Conservation (phyloP, 2,329 filamentous ascomycete genomes). For the Colletotrichum lupini region DNA sequence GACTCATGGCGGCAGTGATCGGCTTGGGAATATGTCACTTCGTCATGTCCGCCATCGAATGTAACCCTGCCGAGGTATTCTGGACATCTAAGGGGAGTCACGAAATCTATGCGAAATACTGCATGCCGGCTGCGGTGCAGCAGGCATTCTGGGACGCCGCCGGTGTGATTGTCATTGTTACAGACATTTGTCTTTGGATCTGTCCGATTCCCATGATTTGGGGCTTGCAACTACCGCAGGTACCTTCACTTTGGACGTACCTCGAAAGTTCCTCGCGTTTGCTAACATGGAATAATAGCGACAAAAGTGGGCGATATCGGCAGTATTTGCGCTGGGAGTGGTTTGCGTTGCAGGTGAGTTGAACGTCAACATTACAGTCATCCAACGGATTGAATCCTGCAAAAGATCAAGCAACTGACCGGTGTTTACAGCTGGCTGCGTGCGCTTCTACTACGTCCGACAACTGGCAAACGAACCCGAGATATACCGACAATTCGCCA, state of each 20-base stretch:
- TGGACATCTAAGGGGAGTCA: conserved; percentile 13
- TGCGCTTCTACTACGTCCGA: conserved; percentile 20
- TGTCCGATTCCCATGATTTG: conserved; percentile 24
- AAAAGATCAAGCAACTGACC: neutral
- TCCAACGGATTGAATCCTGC: no score
- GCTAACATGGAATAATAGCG: neutral
- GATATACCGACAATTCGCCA: conserved; percentile 15
- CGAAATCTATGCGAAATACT: neutral
- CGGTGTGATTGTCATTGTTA: conserved; percentile 9
- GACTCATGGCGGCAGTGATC: neutral
- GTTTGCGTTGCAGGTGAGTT: conserved; percentile 11
- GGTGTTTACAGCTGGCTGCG: neutral
- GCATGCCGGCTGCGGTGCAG: neutral
- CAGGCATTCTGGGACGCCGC: conserved; percentile 16
- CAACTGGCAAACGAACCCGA: conserved; percentile 5
- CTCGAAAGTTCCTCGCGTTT: no score
- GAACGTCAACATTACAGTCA: neutral
- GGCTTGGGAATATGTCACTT: neutral
- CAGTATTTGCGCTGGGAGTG: conserved; percentile 5
- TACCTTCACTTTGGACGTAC: neutral
- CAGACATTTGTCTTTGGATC: conserved; percentile 14
- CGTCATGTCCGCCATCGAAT: conserved; percentile 7
- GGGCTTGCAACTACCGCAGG: conserved; percentile 1
- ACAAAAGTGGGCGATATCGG: conserved; percentile 19
- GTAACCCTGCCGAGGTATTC: neutral